These are phyloP conservation scores for Leptographium flavum DNA, from an alignment of 2,329 filamentous ascomycete species.

Conservation along the genomic window DNA sequence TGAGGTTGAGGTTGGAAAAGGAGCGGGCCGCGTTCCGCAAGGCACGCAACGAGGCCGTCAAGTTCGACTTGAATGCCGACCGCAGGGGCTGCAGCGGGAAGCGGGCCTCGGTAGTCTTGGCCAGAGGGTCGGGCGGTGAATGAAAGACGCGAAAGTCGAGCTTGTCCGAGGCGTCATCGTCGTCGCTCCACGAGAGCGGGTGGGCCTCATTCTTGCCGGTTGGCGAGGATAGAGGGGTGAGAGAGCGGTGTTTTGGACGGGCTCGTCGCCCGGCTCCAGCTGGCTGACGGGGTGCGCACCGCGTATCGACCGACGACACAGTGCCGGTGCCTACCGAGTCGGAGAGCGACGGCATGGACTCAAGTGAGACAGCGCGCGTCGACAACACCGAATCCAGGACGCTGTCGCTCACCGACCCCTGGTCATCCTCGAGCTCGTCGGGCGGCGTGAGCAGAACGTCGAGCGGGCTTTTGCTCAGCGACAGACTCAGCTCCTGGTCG, in stretches of 20 bases:
- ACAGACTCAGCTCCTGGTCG: constrained; percentile 44
- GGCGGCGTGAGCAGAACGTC: constrained; percentile 46
- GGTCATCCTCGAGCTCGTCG: constrained; percentile 40
- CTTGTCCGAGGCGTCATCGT: constrained; percentile 17
- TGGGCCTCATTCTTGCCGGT: constrained; percentile 36
- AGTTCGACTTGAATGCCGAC: constrained; percentile 52
- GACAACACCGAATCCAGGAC: constrained; percentile 35
- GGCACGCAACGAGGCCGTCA: constrained; percentile 52
- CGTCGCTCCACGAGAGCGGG: constrained; percentile 31
- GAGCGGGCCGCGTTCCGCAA: constrained; percentile 50
- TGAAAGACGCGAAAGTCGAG: constrained; percentile 35
- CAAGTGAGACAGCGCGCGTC: constrained; percentile 40
- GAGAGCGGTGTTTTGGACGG: constrained; percentile 29
- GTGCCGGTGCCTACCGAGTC: constrained; percentile 38
- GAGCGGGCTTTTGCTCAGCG: constrained; percentile 38
- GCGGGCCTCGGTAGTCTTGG: constrained; percentile 5
- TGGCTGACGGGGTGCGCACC: constrained; percentile 25
- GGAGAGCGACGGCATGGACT: constrained; percentile 46
- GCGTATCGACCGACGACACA: constrained; percentile 34
- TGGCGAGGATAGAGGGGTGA: constrained; percentile 42
- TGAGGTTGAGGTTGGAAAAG: constrained; percentile 46
- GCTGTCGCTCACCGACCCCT: constrained; percentile 34
- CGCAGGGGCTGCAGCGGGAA: constrained; percentile 30
- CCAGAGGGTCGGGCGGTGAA: constrained; percentile 13
- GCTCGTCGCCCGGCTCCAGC: constrained; percentile 17